Conservation (phyloP, 495 filamentous ascomycete species). For the Trichoderma gamsii region DNA sequence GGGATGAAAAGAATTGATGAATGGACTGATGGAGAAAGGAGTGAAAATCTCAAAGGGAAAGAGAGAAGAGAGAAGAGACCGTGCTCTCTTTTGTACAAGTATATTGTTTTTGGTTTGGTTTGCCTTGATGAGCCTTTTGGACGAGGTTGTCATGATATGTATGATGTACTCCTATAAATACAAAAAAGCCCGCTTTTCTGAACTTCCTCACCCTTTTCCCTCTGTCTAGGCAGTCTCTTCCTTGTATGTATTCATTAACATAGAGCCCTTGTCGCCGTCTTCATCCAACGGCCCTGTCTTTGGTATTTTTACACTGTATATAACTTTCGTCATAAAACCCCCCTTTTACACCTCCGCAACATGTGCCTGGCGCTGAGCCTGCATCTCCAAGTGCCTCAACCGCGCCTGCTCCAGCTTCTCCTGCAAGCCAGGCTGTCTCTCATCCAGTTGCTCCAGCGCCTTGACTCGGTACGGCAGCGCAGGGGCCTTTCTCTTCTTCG, state of each 20-base stretch:
- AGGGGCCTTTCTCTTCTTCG: conserved; percentile 85
- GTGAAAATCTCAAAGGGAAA: conserved; percentile 19
- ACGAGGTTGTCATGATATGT: conserved; percentile 20
- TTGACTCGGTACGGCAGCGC: conserved; percentile 38
- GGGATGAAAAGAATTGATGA: conserved; percentile 20
- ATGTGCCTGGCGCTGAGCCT: conserved; percentile 34
- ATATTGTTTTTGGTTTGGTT: conserved; percentile 12
- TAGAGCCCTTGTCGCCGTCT: conserved; percentile 13
- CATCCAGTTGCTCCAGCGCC: conserved; percentile 24
- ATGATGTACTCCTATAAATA: conserved; percentile 23
- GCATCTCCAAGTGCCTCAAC: conserved; percentile 34
- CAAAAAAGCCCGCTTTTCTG: conserved; percentile 20
- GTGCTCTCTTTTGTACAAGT: conserved; percentile 15
- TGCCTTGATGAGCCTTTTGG: conserved; percentile 17
- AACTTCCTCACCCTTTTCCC: not conserved
- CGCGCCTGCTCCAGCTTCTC: conserved; percentile 33
- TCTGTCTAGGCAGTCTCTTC: conserved; percentile 16
- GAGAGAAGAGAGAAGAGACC: not conserved
- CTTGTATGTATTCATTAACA: conserved; percentile 13
- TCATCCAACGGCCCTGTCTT: not conserved
- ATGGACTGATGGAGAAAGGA: conserved; percentile 20
- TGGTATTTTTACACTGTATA: not conserved
- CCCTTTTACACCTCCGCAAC: conserved; percentile 20
- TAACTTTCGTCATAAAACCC: not conserved
- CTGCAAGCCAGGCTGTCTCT: conserved; percentile 36